Evolutionary conservation across 768 basidiomycete genomes (phyloP), one percentile per base, ranked within the genome.

Genomic region (Rhizopogon salebrosus): DNA sequence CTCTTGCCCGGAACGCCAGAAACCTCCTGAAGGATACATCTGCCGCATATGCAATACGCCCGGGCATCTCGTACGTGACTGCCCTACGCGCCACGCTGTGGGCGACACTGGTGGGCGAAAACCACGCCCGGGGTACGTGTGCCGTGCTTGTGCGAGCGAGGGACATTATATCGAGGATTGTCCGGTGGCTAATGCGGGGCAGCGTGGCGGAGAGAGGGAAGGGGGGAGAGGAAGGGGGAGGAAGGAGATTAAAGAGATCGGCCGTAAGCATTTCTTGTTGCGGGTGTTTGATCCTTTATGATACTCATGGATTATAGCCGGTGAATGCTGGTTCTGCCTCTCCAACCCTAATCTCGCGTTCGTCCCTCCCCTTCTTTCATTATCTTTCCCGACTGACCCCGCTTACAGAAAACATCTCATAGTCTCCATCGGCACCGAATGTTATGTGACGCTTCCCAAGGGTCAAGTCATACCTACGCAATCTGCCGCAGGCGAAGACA

Each of bases 281-380:
- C 9, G n/a, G 46, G 29, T 48, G 27, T 6, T 34, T 39, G 14
- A n/a, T 58, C 4, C 3, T 11, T 13, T 39, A 13, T 36, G 16
- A 9, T 35, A 11, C 37, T 37, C 6, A 18, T 26, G 29, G 53
- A 53, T 24, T 57, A 42, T 63, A 92, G 91, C 92, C 59, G 89
- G 89, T 52, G 90, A 94, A 67, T 98, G 95, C 69, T 98, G 95
- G 95, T 98, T 99, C 73, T 99, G 97, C 67, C 70, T 99, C 49
- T 95, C 92, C 38, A 98, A 98, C 64, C 95, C 95, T 1, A 85
- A 83, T 59, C 75, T 98, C 36, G 87, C 91, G 85, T 92, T 64
- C 57, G 87, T 78, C 22, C 36, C 34, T 34, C 31, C 31, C 26
- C 18, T 46, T 18, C 39, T 22, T 50, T 46, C 22, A 1, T 10